Conservation (phyloP, 768 basidiomycete genomes). For the Galerina sulciceps region DNA sequence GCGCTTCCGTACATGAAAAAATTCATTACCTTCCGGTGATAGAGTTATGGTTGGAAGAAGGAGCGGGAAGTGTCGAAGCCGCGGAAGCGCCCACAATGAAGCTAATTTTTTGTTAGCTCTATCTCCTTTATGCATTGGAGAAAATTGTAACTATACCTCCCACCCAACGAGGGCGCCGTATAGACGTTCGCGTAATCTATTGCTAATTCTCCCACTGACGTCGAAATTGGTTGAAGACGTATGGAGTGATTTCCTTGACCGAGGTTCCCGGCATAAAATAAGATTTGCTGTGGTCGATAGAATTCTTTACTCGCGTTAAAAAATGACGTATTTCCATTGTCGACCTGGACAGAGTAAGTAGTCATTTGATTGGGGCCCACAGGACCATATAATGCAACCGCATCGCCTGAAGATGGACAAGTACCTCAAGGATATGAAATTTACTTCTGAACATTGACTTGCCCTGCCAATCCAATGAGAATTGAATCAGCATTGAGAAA, state of each 20-base stretch:
- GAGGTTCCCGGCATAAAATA: slow-evolving; percentile 18
- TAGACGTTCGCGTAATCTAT: slow-evolving; percentile 22
- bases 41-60: no score
- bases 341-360: slow-evolving; percentile 14
- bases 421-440: background rate
- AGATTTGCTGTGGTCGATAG: slow-evolving; percentile 12
- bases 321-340: background rate
- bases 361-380: slow-evolving; percentile 8
- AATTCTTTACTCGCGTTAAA: slow-evolving; percentile 11
- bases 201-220: slow-evolving; percentile 8
- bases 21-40: no score
- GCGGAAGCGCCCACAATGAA: no score
- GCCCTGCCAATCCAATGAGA: slow-evolving; percentile 9
- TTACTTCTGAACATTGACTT: background rate
- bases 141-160: no score
- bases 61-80: no score
- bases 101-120: no score
- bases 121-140: no score
- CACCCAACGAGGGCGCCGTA: slow-evolving; percentile 19
- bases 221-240: background rate
- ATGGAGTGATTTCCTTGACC: slow-evolving; percentile 14
- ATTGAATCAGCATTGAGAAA: background rate
- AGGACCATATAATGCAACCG: slow-evolving; percentile 20
- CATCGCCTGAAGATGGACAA: slow-evolving; percentile 8
- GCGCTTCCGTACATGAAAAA: no score